Base-by-base conservation (phyloP, 495 filamentous ascomycete species). In the Cairneyella variabilis region DNA sequence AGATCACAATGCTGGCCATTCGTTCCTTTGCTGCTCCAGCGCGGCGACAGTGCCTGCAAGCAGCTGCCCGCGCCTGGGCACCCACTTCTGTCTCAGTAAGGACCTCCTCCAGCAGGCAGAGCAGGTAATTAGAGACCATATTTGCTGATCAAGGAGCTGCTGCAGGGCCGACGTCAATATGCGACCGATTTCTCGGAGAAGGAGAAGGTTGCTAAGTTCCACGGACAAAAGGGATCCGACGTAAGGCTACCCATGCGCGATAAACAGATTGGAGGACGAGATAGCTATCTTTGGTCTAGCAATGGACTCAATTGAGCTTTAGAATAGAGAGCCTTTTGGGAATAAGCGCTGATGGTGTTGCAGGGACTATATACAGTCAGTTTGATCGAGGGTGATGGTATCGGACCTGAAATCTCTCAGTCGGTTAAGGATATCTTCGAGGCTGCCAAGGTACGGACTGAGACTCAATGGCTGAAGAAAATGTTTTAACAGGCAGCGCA, bases 351-450 rank as follows among this genome's bases (percentile, higher is more conserved):
- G 44, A 54, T 36, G 37, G 50, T 37, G 43, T 41, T 28, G 48
- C 64, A 97, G 92, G 93, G 92, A 64, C 89, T 89, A 70, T 98
- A 87, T 80, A 89, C 85, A 38, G 92, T 97, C 63, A 93, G 90
- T 63, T 78, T 98, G 70, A 98, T 98, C 60, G 93, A 98, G 77
- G 93, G 93, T 74, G 93, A 97, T 65, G 93, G 93, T 69, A 98
- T 98, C 66, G 93, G 93, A 54, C 92, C 92, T 51, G 91, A 98
- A 74, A 97, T 98, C 65, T 84, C 93, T 58, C 89, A 95, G 71
- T 91, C 91, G 23, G 90, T 98, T 56, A 97, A 96, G 79, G 88
- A 96, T 69, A 97, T 98, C 70, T 98, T 95, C 74, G 78, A 84
- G 58, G 95, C 95, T 62, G 93, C 95, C 56, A 88, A 91, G 73